Evolutionary conservation across 495 filamentous ascomycete species (phyloP), one percentile per base, ranked within the genome.

Genomic region (Amniculicola lignicola): DNA sequence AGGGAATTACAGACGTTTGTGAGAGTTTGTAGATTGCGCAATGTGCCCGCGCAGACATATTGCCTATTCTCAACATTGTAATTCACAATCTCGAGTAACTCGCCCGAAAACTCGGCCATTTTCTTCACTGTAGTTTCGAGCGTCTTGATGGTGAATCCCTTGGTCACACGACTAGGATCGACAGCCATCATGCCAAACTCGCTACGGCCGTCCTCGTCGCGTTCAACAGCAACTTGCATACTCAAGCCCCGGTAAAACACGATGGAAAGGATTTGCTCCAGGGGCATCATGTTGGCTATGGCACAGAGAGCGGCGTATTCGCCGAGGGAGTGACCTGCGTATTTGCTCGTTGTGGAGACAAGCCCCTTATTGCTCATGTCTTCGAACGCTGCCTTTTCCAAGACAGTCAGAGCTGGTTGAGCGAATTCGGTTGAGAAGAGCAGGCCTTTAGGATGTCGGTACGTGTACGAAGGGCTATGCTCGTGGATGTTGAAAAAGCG

Each of bases 21-120:
- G 2, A 37, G 19, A 9, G 15, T 51, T 38, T 48, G 45, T 10
- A 36, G 43, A 38, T 36, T 45, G 36, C 51, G 40, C 6, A 59
- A 56, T 64, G 31, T 67, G 71, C 70, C 74, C 71, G 73, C 70
- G 59, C 74, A 75, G 23, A 76, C 73, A 61, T 76, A 76, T 51
- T 76, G 74, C 49, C 66, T 56, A 12, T 61, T 59, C 1, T 62
- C 40, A 5, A 75, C 48, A 47, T 76, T 76, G 61, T 62, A 69
- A 40, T 76, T 76, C 7, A 76, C 74, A 37, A 76, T 69, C 36
- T 75, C 72, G 4, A 75, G 62, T 7, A 75, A 44, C 16, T 53
- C 44, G 7, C 44, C 38, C 15, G 63, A 72, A 14, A 45, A 40
- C 3, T 21, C 2, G 14, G 60, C 51, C 22, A 75, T 62, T 12